Conservation (phyloP, 352 stramenopile species). For the Globisporangium paddicum region DNA sequence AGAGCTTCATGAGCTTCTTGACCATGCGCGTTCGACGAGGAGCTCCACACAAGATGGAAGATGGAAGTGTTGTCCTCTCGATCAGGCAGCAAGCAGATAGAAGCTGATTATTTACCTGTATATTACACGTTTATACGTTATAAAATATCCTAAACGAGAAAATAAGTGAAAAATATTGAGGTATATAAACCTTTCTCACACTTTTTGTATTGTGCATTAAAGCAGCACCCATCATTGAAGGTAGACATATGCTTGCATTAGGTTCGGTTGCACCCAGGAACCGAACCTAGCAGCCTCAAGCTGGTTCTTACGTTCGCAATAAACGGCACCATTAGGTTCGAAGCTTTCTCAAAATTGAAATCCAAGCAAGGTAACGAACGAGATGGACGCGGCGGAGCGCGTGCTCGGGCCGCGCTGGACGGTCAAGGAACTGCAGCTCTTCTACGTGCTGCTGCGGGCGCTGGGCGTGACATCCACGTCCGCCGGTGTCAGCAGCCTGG, state of each 20-base stretch:
- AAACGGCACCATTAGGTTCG: too few species aligned
- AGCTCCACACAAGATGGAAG: neutral
- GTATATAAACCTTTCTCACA: too few species aligned
- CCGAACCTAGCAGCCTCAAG: too few species aligned
- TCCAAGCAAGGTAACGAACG: neutral
- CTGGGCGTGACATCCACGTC: conserved; percentile 17
- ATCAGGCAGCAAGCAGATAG: neutral
- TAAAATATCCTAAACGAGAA: too few species aligned
- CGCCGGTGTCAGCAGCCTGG: neutral
- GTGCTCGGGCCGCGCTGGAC: conserved; percentile 52
- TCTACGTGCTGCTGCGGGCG: conserved; percentile 59
- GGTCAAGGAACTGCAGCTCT: conserved; percentile 55
- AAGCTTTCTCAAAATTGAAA: neutral
- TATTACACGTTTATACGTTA: neutral
- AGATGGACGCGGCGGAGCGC: conserved; percentile 12
- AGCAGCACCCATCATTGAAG: too few species aligned
- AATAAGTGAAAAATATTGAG: too few species aligned
- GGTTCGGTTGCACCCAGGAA: too few species aligned
- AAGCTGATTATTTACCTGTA: neutral
- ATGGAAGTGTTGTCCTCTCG: neutral
- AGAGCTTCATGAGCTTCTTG: conserved; percentile 46
- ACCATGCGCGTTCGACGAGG: conserved; percentile 15
- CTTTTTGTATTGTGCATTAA: too few species aligned
- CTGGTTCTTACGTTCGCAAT: neutral
- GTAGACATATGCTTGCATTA: too few species aligned